Evolutionary conservation across 352 stramenopile genomes (phyloP).

Genomic region (Pythium volutum): DNA sequence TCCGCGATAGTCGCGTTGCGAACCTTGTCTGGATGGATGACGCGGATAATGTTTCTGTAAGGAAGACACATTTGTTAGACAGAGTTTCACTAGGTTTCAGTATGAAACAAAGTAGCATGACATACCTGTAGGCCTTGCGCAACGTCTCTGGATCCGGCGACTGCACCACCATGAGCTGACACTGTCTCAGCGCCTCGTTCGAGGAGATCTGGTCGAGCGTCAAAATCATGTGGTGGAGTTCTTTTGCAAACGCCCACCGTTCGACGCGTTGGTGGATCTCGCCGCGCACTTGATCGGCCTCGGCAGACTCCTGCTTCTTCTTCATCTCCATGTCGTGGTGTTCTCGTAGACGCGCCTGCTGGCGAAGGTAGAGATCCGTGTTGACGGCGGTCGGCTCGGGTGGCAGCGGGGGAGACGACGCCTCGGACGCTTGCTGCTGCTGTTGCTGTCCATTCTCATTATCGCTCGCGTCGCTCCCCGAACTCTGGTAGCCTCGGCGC

Average conservation of each 20-base stretch:
- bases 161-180: slow-evolving; percentile 74
- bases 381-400: slow-evolving; percentile 68
- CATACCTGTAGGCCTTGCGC: slow-evolving; percentile 77
- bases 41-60: slow-evolving; percentile 79
- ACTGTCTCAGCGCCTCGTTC: slow-evolving; percentile 69
- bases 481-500: slow-evolving; percentile 51
- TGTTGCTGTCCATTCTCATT: slow-evolving; percentile 11
- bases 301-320: slow-evolving; percentile 74
- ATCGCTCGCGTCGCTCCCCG: slow-evolving; percentile 50
- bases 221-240: slow-evolving; percentile 79
- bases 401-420: slow-evolving; percentile 46
- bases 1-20: slow-evolving; percentile 69
- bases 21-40: slow-evolving; percentile 88
- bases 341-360: slow-evolving; percentile 80
- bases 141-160: slow-evolving; percentile 79
- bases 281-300: slow-evolving; percentile 72
- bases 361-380: slow-evolving; percentile 73
- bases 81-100: neutral
- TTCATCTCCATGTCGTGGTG: slow-evolving; percentile 79
- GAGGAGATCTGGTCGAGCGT: slow-evolving; percentile 82
- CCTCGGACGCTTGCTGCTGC: slow-evolving; percentile 27
- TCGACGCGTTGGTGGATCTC: slow-evolving; percentile 75
- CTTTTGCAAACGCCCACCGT: slow-evolving; percentile 84
- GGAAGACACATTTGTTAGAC: neutral
- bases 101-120: neutral